These are phyloP conservation scores for Cytospora piceae DNA, from an alignment of 2,329 filamentous ascomycete species.

Conservation along the genomic window DNA sequence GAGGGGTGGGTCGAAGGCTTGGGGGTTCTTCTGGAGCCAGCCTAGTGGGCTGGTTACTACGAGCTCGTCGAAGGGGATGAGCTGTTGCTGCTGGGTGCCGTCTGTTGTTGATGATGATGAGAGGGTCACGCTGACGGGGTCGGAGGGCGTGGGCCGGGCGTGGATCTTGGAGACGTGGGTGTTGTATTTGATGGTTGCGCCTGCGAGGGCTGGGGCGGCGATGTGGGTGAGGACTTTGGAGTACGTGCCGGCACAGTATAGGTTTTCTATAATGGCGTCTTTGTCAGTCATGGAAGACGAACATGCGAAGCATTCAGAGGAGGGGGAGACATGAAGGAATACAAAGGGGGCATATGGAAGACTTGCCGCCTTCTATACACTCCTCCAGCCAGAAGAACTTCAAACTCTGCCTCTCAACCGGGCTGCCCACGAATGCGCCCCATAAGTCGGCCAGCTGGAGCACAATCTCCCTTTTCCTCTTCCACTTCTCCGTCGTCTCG, in stretches of 20 bases:
- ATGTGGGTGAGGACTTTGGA: conserved; percentile 61
- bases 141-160: conserved; percentile 35
- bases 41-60: conserved; percentile 71
- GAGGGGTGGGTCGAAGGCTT: conserved; percentile 63
- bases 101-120: background rate
- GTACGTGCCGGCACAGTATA: conserved; percentile 65
- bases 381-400: conserved; percentile 81
- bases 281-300: background rate
- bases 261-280: conserved; percentile 51
- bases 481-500: conserved; percentile 46
- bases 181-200: conserved; percentile 57
- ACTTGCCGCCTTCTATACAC: conserved; percentile 70
- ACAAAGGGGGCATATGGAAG: background rate
- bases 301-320: too few species aligned
- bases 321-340: background rate
- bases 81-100: conserved; percentile 1
- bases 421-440: conserved; percentile 72
- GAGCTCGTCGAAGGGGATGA: conserved; percentile 63
- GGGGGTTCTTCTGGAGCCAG: conserved; percentile 64
- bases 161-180: conserved; percentile 52
- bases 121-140: conserved; percentile 23
- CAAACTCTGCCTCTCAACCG: conserved; percentile 66
- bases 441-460: conserved; percentile 65
- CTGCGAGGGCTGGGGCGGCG: conserved; percentile 58
- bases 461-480: conserved; percentile 48